Conservation (phyloP, 306 rosid species). For the Inga leiocalycina region DNA sequence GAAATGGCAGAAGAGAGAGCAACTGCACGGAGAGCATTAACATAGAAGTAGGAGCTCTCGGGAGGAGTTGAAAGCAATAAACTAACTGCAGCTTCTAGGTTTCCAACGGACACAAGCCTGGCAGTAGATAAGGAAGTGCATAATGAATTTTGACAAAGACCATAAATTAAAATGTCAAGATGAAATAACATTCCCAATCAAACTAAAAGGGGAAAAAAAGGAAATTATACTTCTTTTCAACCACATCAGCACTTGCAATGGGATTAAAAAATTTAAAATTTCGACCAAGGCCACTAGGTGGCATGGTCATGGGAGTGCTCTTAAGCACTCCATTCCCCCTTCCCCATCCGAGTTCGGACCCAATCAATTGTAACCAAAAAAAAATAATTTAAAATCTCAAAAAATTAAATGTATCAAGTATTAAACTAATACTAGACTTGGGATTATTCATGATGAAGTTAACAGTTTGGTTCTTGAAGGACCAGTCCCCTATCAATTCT, state of each 20-base stretch:
- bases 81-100: conserved; percentile 93
- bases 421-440: not conserved
- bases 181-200: conserved; percentile 37
- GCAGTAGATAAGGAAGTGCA: conserved; percentile 29
- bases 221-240: conserved; percentile 19
- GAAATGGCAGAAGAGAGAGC: conserved; percentile 98
- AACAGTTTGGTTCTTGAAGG: not conserved
- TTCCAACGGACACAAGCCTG: conserved; percentile 93
- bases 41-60: conserved; percentile 90
- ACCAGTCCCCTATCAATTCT: not conserved
- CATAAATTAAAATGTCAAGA: not conserved
- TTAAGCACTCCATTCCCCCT: too few species aligned
- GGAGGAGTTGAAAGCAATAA: conserved; percentile 95
- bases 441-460: not conserved
- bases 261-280: not conserved
- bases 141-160: not conserved
- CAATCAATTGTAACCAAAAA: too few species aligned
- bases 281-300: too few species aligned
- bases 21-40: conserved; percentile 95
- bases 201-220: not conserved
- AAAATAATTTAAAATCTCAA: not conserved
- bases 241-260: conserved; percentile 19
- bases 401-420: not conserved
- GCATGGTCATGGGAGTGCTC: too few species aligned
- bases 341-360: too few species aligned